A percentile compares a stretch with the other conserved stretches of the same genome.
These are phyloP conservation scores for Paramyrothecium sp. DNA, from an alignment of 2,329 filamentous ascomycete genomes.

Conservation along the genomic window DNA sequence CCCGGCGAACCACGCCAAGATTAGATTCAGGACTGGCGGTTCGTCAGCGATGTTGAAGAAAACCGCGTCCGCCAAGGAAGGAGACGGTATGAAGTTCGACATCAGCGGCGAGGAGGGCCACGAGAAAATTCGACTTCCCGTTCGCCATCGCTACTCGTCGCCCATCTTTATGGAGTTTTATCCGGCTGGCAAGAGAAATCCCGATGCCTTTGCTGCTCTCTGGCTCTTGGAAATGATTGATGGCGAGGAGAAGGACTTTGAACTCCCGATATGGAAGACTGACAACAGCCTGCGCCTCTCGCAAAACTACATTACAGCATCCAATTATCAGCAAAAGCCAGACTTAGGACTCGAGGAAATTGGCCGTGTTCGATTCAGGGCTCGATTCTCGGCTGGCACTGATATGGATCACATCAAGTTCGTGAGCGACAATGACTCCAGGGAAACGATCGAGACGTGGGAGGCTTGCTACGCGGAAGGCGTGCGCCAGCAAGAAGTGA, in stretches of 20 bases:
- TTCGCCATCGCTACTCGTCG: slow-evolving; percentile 86
- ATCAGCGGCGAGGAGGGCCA: slow-evolving; percentile 40
- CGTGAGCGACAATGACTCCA: slow-evolving; percentile 80
- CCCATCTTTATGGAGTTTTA: slow-evolving; percentile 89
- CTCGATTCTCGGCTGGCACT: slow-evolving; percentile 84
- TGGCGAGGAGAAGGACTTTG: slow-evolving; percentile 72
- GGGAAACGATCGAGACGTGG: slow-evolving; percentile 94
- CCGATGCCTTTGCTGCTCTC: slow-evolving; percentile 74
- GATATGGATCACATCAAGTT: slow-evolving; percentile 84
- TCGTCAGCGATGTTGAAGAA: slow-evolving; percentile 70
- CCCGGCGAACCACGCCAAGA: slow-evolving; percentile 66
- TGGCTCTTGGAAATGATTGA: slow-evolving; percentile 88
- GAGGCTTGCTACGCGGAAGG: slow-evolving; percentile 89
- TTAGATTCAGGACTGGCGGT: slow-evolving; percentile 81
- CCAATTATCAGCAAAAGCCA: slow-evolving; percentile 67
- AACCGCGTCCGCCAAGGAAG: slow-evolving; percentile 59
- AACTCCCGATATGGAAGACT: slow-evolving; percentile 89
- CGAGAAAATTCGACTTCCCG: slow-evolving; percentile 69
- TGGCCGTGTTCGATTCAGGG: slow-evolving; percentile 77
- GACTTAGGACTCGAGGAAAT: slow-evolving; percentile 77
- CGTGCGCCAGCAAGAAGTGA: slow-evolving; percentile 69
- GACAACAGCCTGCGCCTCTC: slow-evolving; percentile 72
- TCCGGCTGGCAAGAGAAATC: slow-evolving; percentile 62
- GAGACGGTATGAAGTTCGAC: slow-evolving; percentile 49
- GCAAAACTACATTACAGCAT: slow-evolving; percentile 88